Conservation (phyloP, 1,139 yeast genomes). For the Pichia sp. region DNA sequence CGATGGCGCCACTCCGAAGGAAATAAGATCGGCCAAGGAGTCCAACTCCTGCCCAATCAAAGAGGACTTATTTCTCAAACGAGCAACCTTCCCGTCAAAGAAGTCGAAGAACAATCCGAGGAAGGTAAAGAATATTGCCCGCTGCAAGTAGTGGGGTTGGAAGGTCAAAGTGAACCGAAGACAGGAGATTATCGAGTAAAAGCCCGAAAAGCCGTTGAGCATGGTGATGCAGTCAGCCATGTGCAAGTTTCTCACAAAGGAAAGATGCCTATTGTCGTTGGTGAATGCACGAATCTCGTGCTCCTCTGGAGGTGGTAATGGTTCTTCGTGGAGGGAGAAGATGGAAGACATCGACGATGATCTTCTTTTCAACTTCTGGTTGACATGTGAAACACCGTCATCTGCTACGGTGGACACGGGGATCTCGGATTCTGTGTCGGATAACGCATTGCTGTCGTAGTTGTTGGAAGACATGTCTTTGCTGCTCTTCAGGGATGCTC, state of each 20-base stretch:
- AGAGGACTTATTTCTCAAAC: conserved; percentile 86
- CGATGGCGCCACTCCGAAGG: conserved; percentile 93
- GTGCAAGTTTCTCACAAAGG: conserved; percentile 74
- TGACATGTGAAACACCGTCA: neutral
- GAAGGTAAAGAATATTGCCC: conserved; percentile 85
- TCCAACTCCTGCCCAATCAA: conserved; percentile 97
- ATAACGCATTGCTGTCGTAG: conserved; percentile 3
- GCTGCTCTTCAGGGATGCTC: conserved; percentile 2
- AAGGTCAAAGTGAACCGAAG: conserved; percentile 71
- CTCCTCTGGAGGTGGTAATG: conserved; percentile 45
- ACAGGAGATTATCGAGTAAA: conserved; percentile 83
- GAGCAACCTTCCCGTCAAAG: conserved; percentile 94
- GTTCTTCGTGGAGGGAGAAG: conserved; percentile 31
- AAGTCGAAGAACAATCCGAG: conserved; percentile 92
- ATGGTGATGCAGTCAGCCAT: conserved; percentile 94
- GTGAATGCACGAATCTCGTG: conserved; percentile 74
- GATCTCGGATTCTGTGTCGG: conserved; percentile 15
- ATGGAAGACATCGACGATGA: conserved; percentile 32
- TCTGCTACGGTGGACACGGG: conserved; percentile 9
- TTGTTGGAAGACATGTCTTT: neutral
- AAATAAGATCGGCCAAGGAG: conserved; percentile 88
- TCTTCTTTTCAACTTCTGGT: conserved; percentile 21
- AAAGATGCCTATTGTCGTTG: conserved; percentile 73
- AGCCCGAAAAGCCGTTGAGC: conserved; percentile 86
- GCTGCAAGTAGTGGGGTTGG: conserved; percentile 65